Evolutionary conservation across 148 eudicot species (phyloP), one percentile per base, ranked within the genome.

Genomic region (Spergularia marina): DNA sequence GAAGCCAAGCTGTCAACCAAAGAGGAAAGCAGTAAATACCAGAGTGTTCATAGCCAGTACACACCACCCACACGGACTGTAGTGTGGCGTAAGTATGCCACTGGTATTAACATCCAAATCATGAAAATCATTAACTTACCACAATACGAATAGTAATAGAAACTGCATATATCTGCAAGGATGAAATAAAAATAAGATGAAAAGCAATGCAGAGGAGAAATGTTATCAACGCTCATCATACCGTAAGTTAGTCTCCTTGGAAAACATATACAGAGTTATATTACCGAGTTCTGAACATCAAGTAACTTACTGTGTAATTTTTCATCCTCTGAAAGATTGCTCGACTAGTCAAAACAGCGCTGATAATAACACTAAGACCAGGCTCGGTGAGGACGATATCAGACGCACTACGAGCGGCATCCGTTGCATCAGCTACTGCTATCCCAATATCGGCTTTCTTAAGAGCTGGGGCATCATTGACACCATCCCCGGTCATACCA

Each of bases 401-500:
- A 18, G 98, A 95, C 76, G 98, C 98, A 87, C 98, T 90, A 65
- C 98, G 91, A 79, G 98, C 98, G 51, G 98, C 98, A 82, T 95
- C 98, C 25, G 98, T 95, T 64, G 98, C 98, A 89, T 95, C 98
- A 76, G 87, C 98, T 78, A 95, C 98, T 75, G 98, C 98, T 83
- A 95, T 95, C n/a, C 98, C 98, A 65, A 95, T 95, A 78, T 95
- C 98, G 68, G 98, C 98, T 80, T 95, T 95, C 85, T 95, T 95
- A 56, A 95, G 87, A 74, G 98, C 98, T 61, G 98, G 98, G 73
- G 98, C 98, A 71, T 95, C 98, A 74, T 95, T 95, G 63, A 95
- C 97, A 69, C 98, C 98, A 79, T 95, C 98, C 76, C 98, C 98
- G 76, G 98, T 95, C 98, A 95, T 95, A 74, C 98, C 98, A 83